These are phyloP conservation scores for Tylopilus cervinicoccineus DNA, from an alignment of 768 basidiomycete genomes.

Conservation along the genomic window DNA sequence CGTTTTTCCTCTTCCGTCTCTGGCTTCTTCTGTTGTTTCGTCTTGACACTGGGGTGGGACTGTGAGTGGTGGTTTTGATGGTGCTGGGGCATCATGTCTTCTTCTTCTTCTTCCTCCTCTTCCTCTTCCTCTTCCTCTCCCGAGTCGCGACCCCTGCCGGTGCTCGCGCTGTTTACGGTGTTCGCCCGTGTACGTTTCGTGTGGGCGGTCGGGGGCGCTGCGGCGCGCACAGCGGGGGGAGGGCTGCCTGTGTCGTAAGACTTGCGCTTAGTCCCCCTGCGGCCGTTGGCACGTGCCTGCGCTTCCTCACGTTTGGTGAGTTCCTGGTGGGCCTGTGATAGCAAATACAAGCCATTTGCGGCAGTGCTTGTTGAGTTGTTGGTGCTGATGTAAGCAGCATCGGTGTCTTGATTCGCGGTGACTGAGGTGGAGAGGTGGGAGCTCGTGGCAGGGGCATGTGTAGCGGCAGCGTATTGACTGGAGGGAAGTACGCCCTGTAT, in stretches of 20 bases:
- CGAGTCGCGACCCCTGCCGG: slow-evolving; percentile 35
- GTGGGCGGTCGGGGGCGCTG: slow-evolving; percentile 20
- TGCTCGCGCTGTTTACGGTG: slow-evolving; percentile 29
- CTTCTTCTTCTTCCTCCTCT: slow-evolving; percentile 39
- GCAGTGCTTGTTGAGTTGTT: slow-evolving; percentile 64
- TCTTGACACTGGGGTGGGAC: slow-evolving; percentile 16
- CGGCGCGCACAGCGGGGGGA: slow-evolving; percentile 27
- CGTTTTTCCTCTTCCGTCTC: slow-evolving; percentile 99
- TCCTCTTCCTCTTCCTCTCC: slow-evolving; percentile 37
- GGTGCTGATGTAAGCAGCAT: slow-evolving; percentile 38
- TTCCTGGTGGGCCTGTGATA: slow-evolving; percentile 95
- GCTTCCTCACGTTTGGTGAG: slow-evolving; percentile 93
- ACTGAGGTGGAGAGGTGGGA: slow-evolving; percentile 35
- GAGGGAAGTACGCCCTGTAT: slow-evolving; percentile 68
- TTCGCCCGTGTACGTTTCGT: slow-evolving; percentile 38
- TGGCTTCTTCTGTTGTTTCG: slow-evolving; percentile 57
- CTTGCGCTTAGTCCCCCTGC: slow-evolving; percentile 72
- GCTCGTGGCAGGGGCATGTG: slow-evolving; percentile 32
- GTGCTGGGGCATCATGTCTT: slow-evolving; percentile 27
- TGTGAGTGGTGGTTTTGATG: slow-evolving; percentile 7
- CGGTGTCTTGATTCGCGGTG: slow-evolving; percentile 33
- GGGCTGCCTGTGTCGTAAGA: slow-evolving; percentile 44
- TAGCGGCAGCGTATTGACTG: slow-evolving; percentile 23
- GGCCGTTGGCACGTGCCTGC: slow-evolving; percentile 53
- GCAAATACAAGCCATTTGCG: slow-evolving; percentile 89